Base-by-base conservation (phyloP, 2,329 filamentous ascomycete species). In the Aspergillus pseudoviridinutans region DNA sequence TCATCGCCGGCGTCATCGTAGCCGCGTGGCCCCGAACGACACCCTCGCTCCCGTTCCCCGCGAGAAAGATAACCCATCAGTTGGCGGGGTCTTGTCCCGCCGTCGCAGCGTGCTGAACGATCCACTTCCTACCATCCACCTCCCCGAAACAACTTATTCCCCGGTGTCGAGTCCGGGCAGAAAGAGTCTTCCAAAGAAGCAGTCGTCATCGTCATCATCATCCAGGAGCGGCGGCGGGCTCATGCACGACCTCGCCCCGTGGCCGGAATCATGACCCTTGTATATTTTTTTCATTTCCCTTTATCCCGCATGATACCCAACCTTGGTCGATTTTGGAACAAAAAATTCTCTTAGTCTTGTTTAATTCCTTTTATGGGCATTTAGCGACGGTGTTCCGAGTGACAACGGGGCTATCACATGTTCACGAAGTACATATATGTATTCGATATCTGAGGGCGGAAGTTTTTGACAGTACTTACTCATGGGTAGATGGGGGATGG, bases 41-140 rank as follows among this genome's bases (percentile, higher is more conserved):
- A 32, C 12, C 6, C 20, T 41, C 8, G 58, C 54, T 7, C 50
- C 55, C 3, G 50, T 69, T 14, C 62, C 59, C 4, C 67, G 65
- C 41, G 67, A 69, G 47, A 71, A 72, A 49, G 63, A 66, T n/a
- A 71, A 70, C 42, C 68, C 64, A 2, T 62, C 70, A 6, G 38
- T 58, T 1, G 69, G 69, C 1, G 70, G 68, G 8, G 70, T 72
- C 3, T 62, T 68, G 12, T 70, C 70, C 10, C 65, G 68, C 6
- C 67, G 65, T 17, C 65, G 70, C 24, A 71, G 68, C 51, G 57
- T 71, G 2, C 58, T 67, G 27, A 60, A 60, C 10, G 54, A 71
- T 38, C 65, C 65, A 27, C 58, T 65, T 17, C 61, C 64, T 6
- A 53, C 59, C n/a, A 50, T 64, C 14, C 49, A 61, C 8, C 51